A percentile compares a stretch with the other conserved stretches of the same genome.
Conservation (phyloP, 805 yeast genomes). For the Metschnikowia noctiluminum region DNA sequence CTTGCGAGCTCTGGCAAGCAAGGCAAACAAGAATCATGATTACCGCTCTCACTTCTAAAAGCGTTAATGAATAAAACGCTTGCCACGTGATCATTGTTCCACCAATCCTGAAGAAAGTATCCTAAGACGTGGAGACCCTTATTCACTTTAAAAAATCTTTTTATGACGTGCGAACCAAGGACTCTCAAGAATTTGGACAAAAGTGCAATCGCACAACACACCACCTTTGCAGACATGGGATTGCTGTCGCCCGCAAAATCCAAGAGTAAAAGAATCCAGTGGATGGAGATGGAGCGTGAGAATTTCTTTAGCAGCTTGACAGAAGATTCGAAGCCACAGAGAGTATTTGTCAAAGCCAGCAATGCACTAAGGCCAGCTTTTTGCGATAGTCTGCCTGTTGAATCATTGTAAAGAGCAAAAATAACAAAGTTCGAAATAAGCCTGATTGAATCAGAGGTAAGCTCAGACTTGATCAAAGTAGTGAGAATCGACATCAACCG, state of each 20-base stretch:
- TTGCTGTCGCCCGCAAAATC: slow-evolving; percentile 24
- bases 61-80: slow-evolving; percentile 42
- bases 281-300: slow-evolving; percentile 56
- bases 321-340: slow-evolving; percentile 39
- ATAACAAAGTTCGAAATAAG: slow-evolving; percentile 46
- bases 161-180: slow-evolving; percentile 45
- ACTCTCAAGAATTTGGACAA: slow-evolving; percentile 47
- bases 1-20: slow-evolving; percentile 7
- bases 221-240: slow-evolving; percentile 29
- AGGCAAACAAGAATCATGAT: slow-evolving; percentile 2
- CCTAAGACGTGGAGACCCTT: slow-evolving; percentile 51
- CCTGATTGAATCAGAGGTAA: slow-evolving; percentile 53
- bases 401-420: slow-evolving; percentile 45
- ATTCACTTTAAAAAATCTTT: slow-evolving; percentile 45
- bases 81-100: slow-evolving; percentile 46
- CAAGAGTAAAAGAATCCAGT: slow-evolving; percentile 60
- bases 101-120: slow-evolving; percentile 43
- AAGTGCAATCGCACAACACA: slow-evolving; percentile 40
- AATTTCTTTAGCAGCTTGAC: slow-evolving; percentile 40
- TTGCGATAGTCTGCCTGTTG: slow-evolving; percentile 27
- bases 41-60: slow-evolving; percentile 36
- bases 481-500: slow-evolving; percentile 22
- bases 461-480: slow-evolving; percentile 33
- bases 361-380: slow-evolving; percentile 33
- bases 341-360: slow-evolving; percentile 32